Evolutionary conservation across 2,329 filamentous ascomycete species (phyloP).

Genomic region (Fusarium xyrophilum): DNA sequence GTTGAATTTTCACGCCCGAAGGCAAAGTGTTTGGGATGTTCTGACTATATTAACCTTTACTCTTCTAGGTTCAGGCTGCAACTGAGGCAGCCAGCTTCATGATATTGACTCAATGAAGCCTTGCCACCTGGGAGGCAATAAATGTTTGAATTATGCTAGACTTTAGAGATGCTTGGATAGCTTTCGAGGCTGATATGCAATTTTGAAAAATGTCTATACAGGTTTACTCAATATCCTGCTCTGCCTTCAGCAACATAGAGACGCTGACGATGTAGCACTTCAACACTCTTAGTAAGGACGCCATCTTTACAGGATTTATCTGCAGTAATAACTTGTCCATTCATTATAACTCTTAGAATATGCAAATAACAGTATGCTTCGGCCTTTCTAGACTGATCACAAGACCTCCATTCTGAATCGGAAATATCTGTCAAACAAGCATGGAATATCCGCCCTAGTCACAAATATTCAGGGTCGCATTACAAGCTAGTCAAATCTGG

Average conservation of each 20-base stretch:
- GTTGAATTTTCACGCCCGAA: neutral
- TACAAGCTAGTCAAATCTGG: conserved; percentile 17
- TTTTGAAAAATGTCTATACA: neutral
- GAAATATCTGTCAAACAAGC: neutral
- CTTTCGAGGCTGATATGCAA: no score
- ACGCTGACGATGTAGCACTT: neutral
- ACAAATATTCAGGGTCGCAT: conserved; percentile 17
- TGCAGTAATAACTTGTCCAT: neutral
- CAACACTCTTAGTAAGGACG: neutral
- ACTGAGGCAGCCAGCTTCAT: no score
- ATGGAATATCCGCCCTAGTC: neutral
- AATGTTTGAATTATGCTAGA: no score
- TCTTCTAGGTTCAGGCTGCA: no score
- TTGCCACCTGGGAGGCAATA: no score
- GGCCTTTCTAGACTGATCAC: neutral
- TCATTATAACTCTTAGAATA: no score
- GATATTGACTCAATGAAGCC: no score
- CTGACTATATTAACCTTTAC: neutral
- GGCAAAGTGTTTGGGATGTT: neutral
- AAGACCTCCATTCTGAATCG: neutral
- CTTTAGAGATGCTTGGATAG: no score
- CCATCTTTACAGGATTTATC: neutral
- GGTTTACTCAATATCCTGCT: neutral
- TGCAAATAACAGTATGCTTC: neutral
- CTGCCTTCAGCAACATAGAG: neutral